Evolutionary conservation across 2,329 filamentous ascomycete species (phyloP), one percentile per base, ranked within the genome.

Genomic region (Pestalotiopsis sp.): DNA sequence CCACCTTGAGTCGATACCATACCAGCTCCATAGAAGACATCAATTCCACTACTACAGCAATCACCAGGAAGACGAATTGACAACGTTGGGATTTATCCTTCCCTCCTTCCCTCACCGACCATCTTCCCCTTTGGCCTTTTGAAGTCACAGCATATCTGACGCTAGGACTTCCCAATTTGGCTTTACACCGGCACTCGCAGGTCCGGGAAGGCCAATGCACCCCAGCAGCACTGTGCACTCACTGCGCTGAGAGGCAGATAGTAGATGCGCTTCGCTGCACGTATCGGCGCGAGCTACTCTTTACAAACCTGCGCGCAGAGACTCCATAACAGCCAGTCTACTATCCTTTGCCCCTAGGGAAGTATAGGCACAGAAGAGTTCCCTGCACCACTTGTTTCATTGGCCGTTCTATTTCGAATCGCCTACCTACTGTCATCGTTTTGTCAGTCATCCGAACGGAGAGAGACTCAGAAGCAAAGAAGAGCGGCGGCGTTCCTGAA

Each of bases 101-200:
- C 31, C 9, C 31, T 9, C 31, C 31, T 36, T 36, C 31, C 31
- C 36, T 17, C 17, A 23, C 60, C 12, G 25, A 27, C 60, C 13
- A 7, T 49, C n/a, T 58, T 57, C 17, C 27, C 11, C 45, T 49
- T 65, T 65, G 62, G 31, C 20, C 52, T 65, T 64, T 11, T 7
- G 31, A 14, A 65, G 63, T 56, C 25, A 66, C 49, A 36, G 36
- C 45, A 57, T 25, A 45, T 57, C 63, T 56, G 41, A 57, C 41
- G 63, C 63, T 38, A 25, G 25, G 41, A 25, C 52, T 13, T 57
- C 25, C 49, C 25, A 20, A 38, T 45, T 66, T 66, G 49, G 49
- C 63, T 57, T 66, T 36, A 9, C 60, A 36, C 31, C 31, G 41
- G 63, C 40, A 57, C 41, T 57, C 63, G 41, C 63, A 52, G 14